Conservation (phyloP, 345 rosid species). For the Stellera chamaejasme region DNA sequence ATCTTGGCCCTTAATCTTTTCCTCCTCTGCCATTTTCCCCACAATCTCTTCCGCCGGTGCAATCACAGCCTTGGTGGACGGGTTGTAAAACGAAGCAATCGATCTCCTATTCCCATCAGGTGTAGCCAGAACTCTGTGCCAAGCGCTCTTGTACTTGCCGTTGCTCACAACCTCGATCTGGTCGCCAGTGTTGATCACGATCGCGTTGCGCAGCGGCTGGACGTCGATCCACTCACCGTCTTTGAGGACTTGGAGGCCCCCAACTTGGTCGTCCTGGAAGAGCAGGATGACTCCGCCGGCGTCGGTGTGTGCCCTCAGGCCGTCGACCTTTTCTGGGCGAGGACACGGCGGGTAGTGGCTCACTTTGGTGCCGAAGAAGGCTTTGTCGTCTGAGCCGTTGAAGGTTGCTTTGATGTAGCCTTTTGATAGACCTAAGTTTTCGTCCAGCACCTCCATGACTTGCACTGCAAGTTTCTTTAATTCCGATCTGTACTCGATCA, state of each 20-base stretch:
- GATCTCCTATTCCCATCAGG: conserved; percentile 62
- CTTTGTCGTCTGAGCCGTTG: conserved; percentile 30
- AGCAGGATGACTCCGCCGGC: conserved; percentile 90
- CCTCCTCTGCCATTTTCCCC: conserved; percentile 20
- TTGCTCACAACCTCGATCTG: conserved; percentile 90
- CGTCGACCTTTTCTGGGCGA: conserved; percentile 52
- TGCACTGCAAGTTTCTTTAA: conserved; percentile 60
- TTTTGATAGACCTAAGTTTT: conserved; percentile 59
- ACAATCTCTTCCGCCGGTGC: conserved; percentile 48
- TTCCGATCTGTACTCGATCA: conserved; percentile 64
- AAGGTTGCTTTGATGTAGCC: conserved; percentile 59
- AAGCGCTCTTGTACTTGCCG: conserved; percentile 79
- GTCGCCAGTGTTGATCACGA: conserved; percentile 87
- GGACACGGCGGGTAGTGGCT: conserved; percentile 97
- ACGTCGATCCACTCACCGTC: conserved; percentile 82
- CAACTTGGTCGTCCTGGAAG: conserved; percentile 72
- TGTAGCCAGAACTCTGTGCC: conserved; percentile 66
- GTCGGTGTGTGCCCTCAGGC: conserved; percentile 89
- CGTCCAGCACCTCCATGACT: conserved; percentile 84
- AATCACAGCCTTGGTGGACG: conserved; percentile 64
- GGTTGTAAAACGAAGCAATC: conserved; percentile 84
- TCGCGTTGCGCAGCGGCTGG: conserved; percentile 58
- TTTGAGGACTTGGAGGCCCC: conserved; percentile 85
- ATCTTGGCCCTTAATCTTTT: conserved; percentile 15
- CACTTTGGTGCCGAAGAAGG: conserved; percentile 78